Conservation (phyloP, 2,329 filamentous ascomycete species). For the Paraphaeosphaeria minitans region DNA sequence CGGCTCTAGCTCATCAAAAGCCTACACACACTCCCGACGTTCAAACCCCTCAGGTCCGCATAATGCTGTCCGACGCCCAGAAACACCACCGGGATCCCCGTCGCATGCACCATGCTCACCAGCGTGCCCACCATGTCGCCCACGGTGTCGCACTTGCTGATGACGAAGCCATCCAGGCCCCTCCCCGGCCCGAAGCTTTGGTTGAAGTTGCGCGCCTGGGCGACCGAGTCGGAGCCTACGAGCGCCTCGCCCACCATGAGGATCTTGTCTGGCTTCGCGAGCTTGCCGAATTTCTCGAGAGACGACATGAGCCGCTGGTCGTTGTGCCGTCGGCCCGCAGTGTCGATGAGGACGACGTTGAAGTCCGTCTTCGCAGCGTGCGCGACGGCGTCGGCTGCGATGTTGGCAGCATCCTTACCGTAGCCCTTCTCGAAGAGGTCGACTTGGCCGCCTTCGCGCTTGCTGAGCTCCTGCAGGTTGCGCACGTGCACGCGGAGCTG, state of each 20-base stretch:
- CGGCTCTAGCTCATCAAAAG: slow-evolving; percentile 60
- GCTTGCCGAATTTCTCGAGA: slow-evolving; percentile 95
- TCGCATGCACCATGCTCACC: slow-evolving; percentile 96
- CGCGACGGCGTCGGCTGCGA: slow-evolving; percentile 90
- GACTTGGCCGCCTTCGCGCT: slow-evolving; percentile 78
- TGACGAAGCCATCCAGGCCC: slow-evolving; percentile 93
- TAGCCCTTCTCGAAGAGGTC: slow-evolving; percentile 97
- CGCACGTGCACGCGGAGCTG: slow-evolving; percentile 94
- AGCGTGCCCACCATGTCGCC: slow-evolving; percentile 98
- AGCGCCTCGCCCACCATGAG: slow-evolving; percentile 95
- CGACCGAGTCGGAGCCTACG: slow-evolving; percentile 93
- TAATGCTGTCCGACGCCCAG: slow-evolving; percentile 76
- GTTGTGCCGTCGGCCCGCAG: slow-evolving; percentile 91
- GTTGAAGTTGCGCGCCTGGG: slow-evolving; percentile 96
- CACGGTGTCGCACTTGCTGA: slow-evolving; percentile 97
- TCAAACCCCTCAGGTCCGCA: slow-evolving; percentile 66
- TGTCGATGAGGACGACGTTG: slow-evolving; percentile 96
- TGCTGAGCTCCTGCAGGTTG: slow-evolving; percentile 86
- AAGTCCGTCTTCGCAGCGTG: slow-evolving; percentile 76
- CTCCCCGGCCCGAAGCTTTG: slow-evolving; percentile 82
- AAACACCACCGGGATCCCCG: slow-evolving; percentile 93
- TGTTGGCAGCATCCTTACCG: slow-evolving; percentile 93
- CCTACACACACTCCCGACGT: slow-evolving; percentile 67
- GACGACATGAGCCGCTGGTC: slow-evolving; percentile 95
- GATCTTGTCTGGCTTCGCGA: slow-evolving; percentile 96